Conservation (phyloP, 2,329 filamentous ascomycete genomes). For the Thielaviopsis euricoi region DNA sequence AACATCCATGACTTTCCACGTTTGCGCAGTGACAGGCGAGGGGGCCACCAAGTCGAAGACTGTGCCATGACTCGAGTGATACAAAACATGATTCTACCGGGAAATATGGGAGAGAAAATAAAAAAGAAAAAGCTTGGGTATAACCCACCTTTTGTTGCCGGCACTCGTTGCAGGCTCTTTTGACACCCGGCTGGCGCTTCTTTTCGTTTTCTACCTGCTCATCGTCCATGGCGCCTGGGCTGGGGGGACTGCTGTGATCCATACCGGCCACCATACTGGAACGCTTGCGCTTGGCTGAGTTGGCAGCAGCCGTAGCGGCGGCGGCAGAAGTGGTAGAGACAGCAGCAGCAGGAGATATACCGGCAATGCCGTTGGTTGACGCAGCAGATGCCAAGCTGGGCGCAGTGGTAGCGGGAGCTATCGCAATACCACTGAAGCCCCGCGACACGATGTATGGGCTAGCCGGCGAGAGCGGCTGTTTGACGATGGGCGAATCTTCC, state of each 20-base stretch:
- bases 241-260: constrained; percentile 43
- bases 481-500: constrained; percentile 1
- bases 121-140: neutral
- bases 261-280: constrained; percentile 30
- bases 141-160: constrained; percentile 64
- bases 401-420: constrained; percentile 21
- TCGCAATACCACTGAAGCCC: constrained; percentile 2
- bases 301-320: constrained; percentile 26
- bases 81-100: constrained; percentile 12
- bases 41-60: neutral
- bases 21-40: neutral
- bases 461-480: constrained; percentile 4
- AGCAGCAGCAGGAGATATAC: neutral
- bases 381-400: neutral
- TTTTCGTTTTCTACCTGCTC: constrained; percentile 38
- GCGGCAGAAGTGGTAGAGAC: constrained; percentile 18
- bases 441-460: constrained; percentile 6
- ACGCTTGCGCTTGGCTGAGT: constrained; percentile 45
- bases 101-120: too few species aligned
- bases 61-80: neutral
- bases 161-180: constrained; percentile 73
- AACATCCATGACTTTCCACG: constrained; percentile 12
- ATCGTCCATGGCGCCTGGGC: constrained; percentile 40
- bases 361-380: neutral
- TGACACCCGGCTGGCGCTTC: constrained; percentile 51